Evolutionary conservation across 108 stramenopile genomes (phyloP).

Genomic region (Epipyxis sp.): DNA sequence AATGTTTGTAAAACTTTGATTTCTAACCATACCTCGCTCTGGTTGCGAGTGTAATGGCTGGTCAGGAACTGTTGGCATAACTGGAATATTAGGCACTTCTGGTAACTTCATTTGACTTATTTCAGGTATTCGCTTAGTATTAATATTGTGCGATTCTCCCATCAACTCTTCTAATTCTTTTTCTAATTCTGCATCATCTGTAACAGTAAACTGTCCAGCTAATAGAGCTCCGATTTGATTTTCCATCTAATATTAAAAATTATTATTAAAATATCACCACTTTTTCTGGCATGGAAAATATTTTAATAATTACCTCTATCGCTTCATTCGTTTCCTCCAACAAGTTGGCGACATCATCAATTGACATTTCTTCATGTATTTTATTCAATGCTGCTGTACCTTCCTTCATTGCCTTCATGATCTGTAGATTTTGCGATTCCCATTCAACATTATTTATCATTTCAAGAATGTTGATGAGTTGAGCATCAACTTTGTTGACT

Average conservation of each 20-base stretch:
- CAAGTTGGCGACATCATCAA: constrained; percentile 79
- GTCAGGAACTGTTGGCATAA: no score
- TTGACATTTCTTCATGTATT: constrained; percentile 74
- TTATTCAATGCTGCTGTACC: constrained; percentile 80
- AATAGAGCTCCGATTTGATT: constrained; percentile 28
- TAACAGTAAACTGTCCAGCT: background rate
- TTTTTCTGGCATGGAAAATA: constrained; percentile 63
- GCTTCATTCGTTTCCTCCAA: constrained; percentile 82
- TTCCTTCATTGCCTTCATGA: constrained; percentile 63
- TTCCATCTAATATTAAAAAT: no score
- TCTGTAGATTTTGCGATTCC: constrained; percentile 70
- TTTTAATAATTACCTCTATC: constrained; percentile 70
- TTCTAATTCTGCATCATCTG: constrained; percentile 14
- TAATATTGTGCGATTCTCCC: background rate
- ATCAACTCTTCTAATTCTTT: constrained; percentile 3
- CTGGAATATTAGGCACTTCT: no score
- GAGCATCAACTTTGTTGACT: constrained; percentile 64
- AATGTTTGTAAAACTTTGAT: no score
- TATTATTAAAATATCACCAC: no score
- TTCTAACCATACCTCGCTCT: no score
- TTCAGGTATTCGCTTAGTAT: no score
- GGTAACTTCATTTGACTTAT: no score
- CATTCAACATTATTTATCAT: constrained; percentile 79
- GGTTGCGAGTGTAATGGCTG: no score
- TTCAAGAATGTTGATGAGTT: constrained; percentile 70